Conservation (phyloP, 768 basidiomycete genomes). For the Termitomyces sp. region DNA sequence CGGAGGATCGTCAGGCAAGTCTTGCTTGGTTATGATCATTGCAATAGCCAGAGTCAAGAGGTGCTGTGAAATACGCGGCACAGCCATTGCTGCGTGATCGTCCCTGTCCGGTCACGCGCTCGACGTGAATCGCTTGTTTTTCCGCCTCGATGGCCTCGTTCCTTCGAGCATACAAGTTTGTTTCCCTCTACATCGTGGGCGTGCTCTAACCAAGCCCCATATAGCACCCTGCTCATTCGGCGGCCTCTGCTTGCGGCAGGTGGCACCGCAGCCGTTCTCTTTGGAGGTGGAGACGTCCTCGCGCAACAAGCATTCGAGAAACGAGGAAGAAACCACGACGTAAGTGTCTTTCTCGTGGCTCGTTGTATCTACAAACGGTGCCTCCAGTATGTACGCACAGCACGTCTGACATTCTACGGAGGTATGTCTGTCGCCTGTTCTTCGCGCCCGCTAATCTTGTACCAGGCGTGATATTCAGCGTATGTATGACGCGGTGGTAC, state of each 20-base stretch:
- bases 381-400: slow-evolving; percentile 50
- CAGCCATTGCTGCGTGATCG: no score
- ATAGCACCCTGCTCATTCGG: slow-evolving; percentile 52
- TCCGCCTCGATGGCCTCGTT: slow-evolving; percentile 5
- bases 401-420: slow-evolving; percentile 66
- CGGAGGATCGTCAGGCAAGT: slow-evolving; percentile 31
- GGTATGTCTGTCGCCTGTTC: slow-evolving; percentile 32
- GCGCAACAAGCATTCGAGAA: slow-evolving; percentile 84
- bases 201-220: background rate
- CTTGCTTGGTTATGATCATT: slow-evolving; percentile 26
- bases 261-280: slow-evolving; percentile 57
- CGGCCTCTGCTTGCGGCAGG: slow-evolving; percentile 62
- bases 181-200: background rate
- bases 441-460: background rate
- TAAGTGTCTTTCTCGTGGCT: slow-evolving; percentile 25
- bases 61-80: no score
- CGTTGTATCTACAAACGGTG: no score
- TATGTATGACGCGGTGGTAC: slow-evolving; percentile 81
- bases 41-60: background rate
- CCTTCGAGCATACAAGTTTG: slow-evolving; percentile 9
- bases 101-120: no score
- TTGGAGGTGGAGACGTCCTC: slow-evolving; percentile 72
- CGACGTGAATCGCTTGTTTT: no score
- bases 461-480: slow-evolving; percentile 69
- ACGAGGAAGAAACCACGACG: slow-evolving; percentile 70